These are phyloP conservation scores for Penicillium paxilli DNA, from an alignment of 495 filamentous ascomycete species.

Conservation along the genomic window DNA sequence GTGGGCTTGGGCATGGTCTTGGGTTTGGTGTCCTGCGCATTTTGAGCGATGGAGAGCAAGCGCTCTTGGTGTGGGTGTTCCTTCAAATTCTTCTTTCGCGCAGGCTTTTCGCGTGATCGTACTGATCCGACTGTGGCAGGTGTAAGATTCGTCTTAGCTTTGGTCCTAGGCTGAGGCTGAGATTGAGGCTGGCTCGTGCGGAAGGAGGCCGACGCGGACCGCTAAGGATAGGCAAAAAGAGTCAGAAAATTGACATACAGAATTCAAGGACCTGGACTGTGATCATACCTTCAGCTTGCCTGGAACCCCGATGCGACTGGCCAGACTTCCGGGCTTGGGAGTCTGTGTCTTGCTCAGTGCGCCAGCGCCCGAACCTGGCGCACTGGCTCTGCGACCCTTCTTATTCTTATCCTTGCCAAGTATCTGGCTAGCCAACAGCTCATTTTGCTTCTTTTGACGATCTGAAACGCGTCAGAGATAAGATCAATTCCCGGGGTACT, in stretches of 20 bases:
- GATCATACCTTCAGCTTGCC: background rate
- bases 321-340: slow-evolving; percentile 57
- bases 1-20: slow-evolving; percentile 27
- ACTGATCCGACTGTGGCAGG: slow-evolving; percentile 18
- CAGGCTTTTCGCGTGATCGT: slow-evolving; percentile 25
- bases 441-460: slow-evolving; percentile 68
- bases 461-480: slow-evolving; percentile 37
- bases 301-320: slow-evolving; percentile 72
- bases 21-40: slow-evolving; percentile 25
- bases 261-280: background rate
- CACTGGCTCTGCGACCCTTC: slow-evolving; percentile 52
- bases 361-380: slow-evolving; percentile 46
- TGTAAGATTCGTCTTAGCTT: slow-evolving; percentile 15
- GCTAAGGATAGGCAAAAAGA: slow-evolving; percentile 25
- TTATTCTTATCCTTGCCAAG: slow-evolving; percentile 54
- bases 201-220: slow-evolving; percentile 41
- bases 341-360: slow-evolving; percentile 40
- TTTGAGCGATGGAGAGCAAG: background rate
- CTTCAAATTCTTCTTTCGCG: slow-evolving; percentile 15
- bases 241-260: background rate
- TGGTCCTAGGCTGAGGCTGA: slow-evolving; percentile 24
- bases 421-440: slow-evolving; percentile 70
- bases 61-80: background rate
- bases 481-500: slow-evolving; percentile 4
- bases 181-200: slow-evolving; percentile 30